Evolutionary conservation across 1,284 basidiomycete genomes (phyloP).

Genomic region (Porphyrellus sp.): DNA sequence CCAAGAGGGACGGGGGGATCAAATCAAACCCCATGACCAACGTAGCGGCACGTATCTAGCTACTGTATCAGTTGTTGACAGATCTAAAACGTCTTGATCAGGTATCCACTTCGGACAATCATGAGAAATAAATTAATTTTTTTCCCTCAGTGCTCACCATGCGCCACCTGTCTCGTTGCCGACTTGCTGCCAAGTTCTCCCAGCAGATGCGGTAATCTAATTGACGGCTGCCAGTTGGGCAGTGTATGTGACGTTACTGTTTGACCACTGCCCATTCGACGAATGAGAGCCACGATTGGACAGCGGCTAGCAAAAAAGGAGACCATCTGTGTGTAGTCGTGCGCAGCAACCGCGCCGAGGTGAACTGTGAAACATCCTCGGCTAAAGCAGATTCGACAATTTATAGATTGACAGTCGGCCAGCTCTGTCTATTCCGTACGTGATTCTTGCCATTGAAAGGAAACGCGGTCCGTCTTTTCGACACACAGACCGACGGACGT

Average conservation of each 20-base stretch:
- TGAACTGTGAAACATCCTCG: too few relatives aligned
- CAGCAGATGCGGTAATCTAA: slow-evolving; percentile 3
- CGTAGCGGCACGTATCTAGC: background rate
- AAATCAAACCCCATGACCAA: background rate
- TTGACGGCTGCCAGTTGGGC: background rate
- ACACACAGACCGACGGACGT: background rate
- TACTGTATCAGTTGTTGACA: background rate
- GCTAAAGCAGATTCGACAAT: background rate
- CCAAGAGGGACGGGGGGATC: background rate
- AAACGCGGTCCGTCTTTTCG: background rate
- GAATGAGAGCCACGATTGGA: background rate
- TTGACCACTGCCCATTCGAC: background rate
- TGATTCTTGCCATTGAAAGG: background rate
- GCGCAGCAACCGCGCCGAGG: background rate
- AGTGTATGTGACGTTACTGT: background rate
- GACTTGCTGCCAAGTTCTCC: background rate
- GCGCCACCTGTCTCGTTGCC: background rate
- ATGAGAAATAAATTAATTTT: background rate
- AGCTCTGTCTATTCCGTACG: background rate
- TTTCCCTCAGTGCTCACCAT: background rate
- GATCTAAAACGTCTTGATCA: slow-evolving; percentile 14
- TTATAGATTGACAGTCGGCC: background rate
- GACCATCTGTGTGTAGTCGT: background rate
- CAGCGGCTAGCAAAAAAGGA: background rate
- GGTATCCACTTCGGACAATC: background rate